Percentiles rank a stretch among this genome's conserved stretches.
These are phyloP conservation scores for Cytospora mali DNA, from an alignment of 2,329 filamentous ascomycete species.

Conservation along the genomic window DNA sequence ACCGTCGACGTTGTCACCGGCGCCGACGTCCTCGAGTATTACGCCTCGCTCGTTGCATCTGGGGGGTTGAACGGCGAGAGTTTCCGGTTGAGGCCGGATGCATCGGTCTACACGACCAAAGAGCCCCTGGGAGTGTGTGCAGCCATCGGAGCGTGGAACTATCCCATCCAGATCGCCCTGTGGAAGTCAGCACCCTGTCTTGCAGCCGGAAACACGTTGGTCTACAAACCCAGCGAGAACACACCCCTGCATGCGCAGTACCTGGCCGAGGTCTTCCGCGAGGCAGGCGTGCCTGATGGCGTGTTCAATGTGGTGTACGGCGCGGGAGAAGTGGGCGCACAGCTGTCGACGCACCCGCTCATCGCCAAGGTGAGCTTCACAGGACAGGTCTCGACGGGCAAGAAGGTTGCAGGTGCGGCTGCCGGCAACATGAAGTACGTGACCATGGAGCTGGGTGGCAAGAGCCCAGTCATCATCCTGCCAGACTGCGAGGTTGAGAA, in stretches of 20 bases:
- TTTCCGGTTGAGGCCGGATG: conserved; percentile 71
- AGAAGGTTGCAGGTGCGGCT: conserved; percentile 77
- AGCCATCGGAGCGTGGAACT: conserved; percentile 90
- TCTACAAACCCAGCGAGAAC: conserved; percentile 88
- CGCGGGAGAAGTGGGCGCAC: conserved; percentile 74
- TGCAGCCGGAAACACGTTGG: conserved; percentile 85
- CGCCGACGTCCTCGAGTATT: conserved; percentile 85
- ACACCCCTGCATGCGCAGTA: conserved; percentile 80
- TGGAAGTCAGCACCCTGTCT: conserved; percentile 89
- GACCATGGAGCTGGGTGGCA: conserved; percentile 90
- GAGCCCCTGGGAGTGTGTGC: conserved; percentile 81
- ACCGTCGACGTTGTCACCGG: conserved; percentile 82
- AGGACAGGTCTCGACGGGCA: conserved; percentile 80
- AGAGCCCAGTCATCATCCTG: conserved; percentile 78
- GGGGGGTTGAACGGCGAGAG: conserved; percentile 82
- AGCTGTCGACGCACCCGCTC: conserved; percentile 69
- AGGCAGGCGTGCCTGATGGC: conserved; percentile 78
- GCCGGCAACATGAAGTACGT: conserved; percentile 84
- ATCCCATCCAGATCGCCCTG: conserved; percentile 85
- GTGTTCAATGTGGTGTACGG: conserved; percentile 90
- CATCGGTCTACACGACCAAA: conserved; percentile 82
- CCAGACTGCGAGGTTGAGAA: conserved; percentile 77
- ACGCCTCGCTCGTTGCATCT: conserved; percentile 75
- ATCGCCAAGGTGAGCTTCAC: conserved; percentile 91
- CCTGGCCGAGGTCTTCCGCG: conserved; percentile 74